Evolutionary conservation across 2,329 filamentous ascomycete species (phyloP), one percentile per base, ranked within the genome.

Genomic region (Fusarium euwallaceae): DNA sequence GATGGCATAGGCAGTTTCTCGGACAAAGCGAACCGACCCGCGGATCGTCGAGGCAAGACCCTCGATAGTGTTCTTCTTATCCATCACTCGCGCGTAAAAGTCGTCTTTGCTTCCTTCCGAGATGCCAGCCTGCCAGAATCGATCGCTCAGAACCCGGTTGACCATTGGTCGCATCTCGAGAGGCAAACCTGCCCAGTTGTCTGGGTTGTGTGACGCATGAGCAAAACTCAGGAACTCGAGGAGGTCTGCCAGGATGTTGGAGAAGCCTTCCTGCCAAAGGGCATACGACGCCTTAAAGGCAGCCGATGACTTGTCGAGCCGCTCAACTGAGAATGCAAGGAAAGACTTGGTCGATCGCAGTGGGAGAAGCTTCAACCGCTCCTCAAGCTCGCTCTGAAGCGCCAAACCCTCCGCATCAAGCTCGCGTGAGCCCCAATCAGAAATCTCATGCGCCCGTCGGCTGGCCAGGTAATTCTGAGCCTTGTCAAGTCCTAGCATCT

Each of bases 61-160:
- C 83, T 99, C 97, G 66, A 98, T 90, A 0, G 95, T 98, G 45
- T 89, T 90, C 83, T 95, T 97, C 66, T 97, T 98, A 36, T 95
- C 93, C 66, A 95, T 91, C 3, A 99, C 96, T 45, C 94, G 91
- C 36, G 95, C 94, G 82, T 98, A 98, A 81, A 99, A 99, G 68
- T 98, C 96, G 72, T 98, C 97, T 81, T 97, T 95, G 78, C 94
- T 98, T 29, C 97, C 97, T 71, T 93, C 94, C 0, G 97, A 98
- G 61, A 99, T 99, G 11, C 97, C 97, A 8, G 95, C 95, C 86
- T 99, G 97, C 97, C 97, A 99, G 82, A 99, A 99, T 27, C 97
- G 90, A 83, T 99, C 97, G 16, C 95, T 97, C 24, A 99, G 86
- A 22, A 98, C 95, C 24, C 94, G 90, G 51, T 91, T 90, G 43